phyloP scores from a whole-genome alignment of 2,329 filamentous ascomycete genomes.

The Neofusicoccum umdonicola region DNA sequence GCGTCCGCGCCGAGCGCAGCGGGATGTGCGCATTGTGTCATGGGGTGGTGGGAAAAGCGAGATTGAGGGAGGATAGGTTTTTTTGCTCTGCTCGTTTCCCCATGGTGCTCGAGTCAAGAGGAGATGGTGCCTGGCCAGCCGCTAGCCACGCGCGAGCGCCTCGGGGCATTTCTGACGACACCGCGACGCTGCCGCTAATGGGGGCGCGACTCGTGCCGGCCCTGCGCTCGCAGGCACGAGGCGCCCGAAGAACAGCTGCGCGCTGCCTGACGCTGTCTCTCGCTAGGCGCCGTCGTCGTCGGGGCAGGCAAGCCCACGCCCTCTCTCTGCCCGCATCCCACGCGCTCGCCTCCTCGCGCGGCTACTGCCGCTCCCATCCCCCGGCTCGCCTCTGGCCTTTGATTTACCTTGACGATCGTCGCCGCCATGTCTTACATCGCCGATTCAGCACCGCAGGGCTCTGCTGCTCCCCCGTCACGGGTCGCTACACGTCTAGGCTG shows the following conservation, averaged over 20 bases:
- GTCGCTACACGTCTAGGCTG: no score
- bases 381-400: not conserved
- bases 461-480: no score
- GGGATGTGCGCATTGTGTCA: not conserved
- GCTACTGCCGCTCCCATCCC: not conserved
- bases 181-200: not conserved
- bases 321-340: not conserved
- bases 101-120: not conserved
- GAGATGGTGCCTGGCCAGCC: not conserved
- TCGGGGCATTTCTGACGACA: slow-evolving; percentile 7
- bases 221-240: no score
- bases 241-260: no score
- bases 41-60: not conserved
- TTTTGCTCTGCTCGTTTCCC: not conserved
- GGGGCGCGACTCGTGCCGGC: not conserved
- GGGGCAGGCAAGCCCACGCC: not conserved
- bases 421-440: not conserved
- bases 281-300: no score
- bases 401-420: not conserved
- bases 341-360: not conserved
- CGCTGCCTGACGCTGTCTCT: no score
- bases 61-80: not conserved
- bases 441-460: not conserved
- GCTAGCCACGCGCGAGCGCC: no score
- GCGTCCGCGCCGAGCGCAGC: no score